Conservation (phyloP, 139 green algal species). For the Chlorella sp. region DNA sequence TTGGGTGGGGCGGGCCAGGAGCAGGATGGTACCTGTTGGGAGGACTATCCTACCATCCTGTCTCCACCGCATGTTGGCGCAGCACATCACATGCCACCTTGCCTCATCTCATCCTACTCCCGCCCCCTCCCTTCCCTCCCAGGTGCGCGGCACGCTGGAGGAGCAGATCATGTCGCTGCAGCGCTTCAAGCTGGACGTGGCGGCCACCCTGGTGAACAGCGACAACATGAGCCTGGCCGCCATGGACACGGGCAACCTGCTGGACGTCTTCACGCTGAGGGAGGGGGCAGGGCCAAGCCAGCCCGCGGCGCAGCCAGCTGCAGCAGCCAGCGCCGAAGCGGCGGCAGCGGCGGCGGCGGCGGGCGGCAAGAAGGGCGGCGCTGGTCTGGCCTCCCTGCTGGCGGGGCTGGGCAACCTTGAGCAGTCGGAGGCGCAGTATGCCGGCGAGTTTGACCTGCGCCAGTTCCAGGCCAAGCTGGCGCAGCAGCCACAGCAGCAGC, state of each 20-base stretch:
- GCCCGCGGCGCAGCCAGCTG: not conserved
- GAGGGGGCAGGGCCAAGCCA: constrained; percentile 6
- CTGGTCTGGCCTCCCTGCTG: constrained; percentile 72
- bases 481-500: not conserved
- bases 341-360: constrained; percentile 9
- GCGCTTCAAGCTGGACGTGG: constrained; percentile 96
- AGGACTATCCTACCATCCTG: too few species aligned
- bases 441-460: constrained; percentile 83
- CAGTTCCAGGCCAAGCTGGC: constrained; percentile 74
- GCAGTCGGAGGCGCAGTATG: constrained; percentile 88
- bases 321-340: not conserved
- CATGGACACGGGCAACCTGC: constrained; percentile 86
- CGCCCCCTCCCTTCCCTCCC: not conserved
- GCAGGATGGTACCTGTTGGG: not conserved
- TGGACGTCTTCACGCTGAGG: constrained; percentile 81
- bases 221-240: constrained; percentile 74
- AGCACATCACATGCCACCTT: not conserved
- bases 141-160: constrained; percentile 72
- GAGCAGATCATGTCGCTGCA: constrained; percentile 91
- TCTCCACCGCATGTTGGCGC: too few species aligned
- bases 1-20: not conserved
- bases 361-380: constrained; percentile 31
- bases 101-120: not conserved
- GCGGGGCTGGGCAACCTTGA: constrained; percentile 82
- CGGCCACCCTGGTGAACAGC: constrained; percentile 72